Conservation (phyloP, 106 monocot species). For the Ottelia alismoides region DNA sequence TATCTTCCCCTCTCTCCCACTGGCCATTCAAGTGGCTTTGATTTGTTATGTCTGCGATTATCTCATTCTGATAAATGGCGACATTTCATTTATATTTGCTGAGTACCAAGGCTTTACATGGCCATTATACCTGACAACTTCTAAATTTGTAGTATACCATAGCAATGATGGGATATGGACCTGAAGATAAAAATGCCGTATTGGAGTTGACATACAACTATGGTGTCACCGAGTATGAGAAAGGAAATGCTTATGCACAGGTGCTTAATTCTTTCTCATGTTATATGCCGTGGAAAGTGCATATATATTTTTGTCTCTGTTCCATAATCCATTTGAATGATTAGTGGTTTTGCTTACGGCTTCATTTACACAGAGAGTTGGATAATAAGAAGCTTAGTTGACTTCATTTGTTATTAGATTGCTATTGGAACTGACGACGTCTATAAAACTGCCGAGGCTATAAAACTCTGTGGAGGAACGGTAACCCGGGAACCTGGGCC, state of each 20-base stretch:
- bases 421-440: conserved; percentile 97
- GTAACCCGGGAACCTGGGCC: conserved; percentile 94
- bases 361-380: not conserved
- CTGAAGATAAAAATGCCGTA: conserved; percentile 90
- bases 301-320: not conserved
- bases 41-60: too few relatives aligned
- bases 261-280: conserved; percentile 13
- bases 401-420: conserved; percentile 25
- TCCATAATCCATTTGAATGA: not conserved
- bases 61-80: too few relatives aligned
- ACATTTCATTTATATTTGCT: too few relatives aligned
- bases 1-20: too few relatives aligned
- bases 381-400: not conserved
- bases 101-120: too few relatives aligned
- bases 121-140: too few relatives aligned
- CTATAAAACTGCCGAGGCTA: conserved; percentile 84
- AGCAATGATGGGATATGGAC: conserved; percentile 99
- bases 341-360: too few relatives aligned
- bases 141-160: conserved; percentile 86
- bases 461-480: conserved; percentile 66
- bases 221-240: conserved; percentile 75
- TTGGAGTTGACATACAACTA: conserved; percentile 96
- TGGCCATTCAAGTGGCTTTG: too few relatives aligned
- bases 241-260: conserved; percentile 95
- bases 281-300: not conserved